Evolutionary conservation across 768 basidiomycete genomes (phyloP), one percentile per base, ranked within the genome.

Genomic region (Xanthoconium purpureum): DNA sequence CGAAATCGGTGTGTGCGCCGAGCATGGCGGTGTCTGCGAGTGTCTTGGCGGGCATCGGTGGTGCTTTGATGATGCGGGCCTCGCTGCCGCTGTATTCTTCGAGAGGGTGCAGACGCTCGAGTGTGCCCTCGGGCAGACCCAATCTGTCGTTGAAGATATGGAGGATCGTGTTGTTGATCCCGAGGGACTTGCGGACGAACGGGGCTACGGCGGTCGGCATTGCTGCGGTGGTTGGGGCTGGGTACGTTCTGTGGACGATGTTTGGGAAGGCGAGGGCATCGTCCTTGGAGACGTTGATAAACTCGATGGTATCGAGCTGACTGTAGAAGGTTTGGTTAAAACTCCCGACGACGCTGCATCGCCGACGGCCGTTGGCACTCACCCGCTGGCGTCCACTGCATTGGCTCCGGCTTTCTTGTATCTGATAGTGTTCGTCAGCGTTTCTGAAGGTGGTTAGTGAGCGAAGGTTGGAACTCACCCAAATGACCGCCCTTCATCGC

Each of bases 1-100:
- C 85, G 59, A 88, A 88, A 67, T 88, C 87, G 3, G 86, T 87
- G 65, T 89, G 88, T 2, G 82, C 80, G 18, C 85, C 85, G n/a
- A 87, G 66, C 0, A 75, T 73, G n/a, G 75, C 72, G 45, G 69
- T 76, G 7, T 75, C 71, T 8, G 67, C 66, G 9, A 57, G 13
- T 5, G 45, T 33, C 17, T 69, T 66, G 0, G 59, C 61, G 5
- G 70, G 67, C 53, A 66, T 71, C 1, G 76, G 77, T 1, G 82
- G 79, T 32, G 75, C 80, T 63, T 70, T 81, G 58, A 82, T 83
- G 12, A 81, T 65, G 13, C 87, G 74, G 0, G 81, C 72, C 60
- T 89, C 85, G 56, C 83, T 81, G 7, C 81, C 82, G 48, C 82
- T 85, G 33, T 66, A 68, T 44, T 83, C 80, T 4, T 75, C 74